Percentiles rank a stretch among this genome's conserved stretches.
Conservation (phyloP, 129 eudicot species). For the Tagetes erecta region DNA sequence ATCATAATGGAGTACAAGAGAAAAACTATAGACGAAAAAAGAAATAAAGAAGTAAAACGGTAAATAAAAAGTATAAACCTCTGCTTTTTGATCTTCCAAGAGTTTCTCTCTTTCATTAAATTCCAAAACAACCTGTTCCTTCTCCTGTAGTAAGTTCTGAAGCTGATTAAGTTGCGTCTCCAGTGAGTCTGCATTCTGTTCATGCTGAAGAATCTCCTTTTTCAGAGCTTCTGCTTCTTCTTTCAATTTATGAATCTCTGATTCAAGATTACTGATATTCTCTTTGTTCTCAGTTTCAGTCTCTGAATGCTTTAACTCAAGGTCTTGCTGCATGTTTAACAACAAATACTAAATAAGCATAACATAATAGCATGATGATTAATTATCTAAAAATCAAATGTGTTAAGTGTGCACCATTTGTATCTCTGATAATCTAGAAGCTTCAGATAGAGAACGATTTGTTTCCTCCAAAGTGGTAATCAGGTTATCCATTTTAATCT, state of each 20-base stretch:
- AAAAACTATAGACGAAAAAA: conserved; percentile 13
- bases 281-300: conserved; percentile 65
- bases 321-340: conserved; percentile 63
- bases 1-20: conserved; percentile 7
- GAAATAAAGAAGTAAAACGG: background rate
- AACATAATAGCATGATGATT: background rate
- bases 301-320: conserved; percentile 54
- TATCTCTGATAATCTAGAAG: conserved; percentile 52
- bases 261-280: conserved; percentile 50
- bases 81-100: conserved; percentile 64
- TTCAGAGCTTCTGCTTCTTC: conserved; percentile 54
- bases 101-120: conserved; percentile 60
- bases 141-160: conserved; percentile 54
- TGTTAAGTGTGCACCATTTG: conserved; percentile 52
- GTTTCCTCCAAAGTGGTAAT: conserved; percentile 61
- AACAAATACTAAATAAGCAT: conserved; percentile 26
- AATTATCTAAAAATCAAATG: background rate
- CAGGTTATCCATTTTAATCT: conserved; percentile 50
- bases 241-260: conserved; percentile 53
- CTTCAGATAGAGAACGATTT: conserved; percentile 45
- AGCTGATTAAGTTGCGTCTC: conserved; percentile 61
- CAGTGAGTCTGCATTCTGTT: conserved; percentile 47
- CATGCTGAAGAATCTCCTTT: conserved; percentile 54
- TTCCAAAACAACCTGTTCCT: conserved; percentile 57
- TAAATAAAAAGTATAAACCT: conserved; percentile 43